Evolutionary conservation across 768 basidiomycete species (phyloP), one percentile per base, ranked within the genome.

Genomic region (Agaricus blazei): DNA sequence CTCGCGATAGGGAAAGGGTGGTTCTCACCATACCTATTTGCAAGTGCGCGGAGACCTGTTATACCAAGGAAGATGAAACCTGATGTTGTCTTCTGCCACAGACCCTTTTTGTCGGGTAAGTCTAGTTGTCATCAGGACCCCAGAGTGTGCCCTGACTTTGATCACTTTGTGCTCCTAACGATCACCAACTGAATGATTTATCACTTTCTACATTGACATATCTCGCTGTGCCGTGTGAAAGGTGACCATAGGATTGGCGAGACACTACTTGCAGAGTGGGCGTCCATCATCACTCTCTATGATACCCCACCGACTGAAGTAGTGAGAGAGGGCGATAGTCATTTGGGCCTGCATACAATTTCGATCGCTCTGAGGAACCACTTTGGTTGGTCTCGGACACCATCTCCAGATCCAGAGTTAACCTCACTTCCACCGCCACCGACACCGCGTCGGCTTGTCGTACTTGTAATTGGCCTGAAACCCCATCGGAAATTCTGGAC

Each of bases 1-100:
- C 68, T 86, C 43, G 75, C 82, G 2, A 69, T 82, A 3, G 79
- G 82, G 66, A 84, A 85, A 65, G 84, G 83, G 12, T 85, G 85
- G 84, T 85, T 85, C 67, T 81, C 77, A 11, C 83, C 83, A 0
- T 84, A 85, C 63, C 70, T 85, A 1, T 86, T 83, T 62, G 82
- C 83, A 4, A 84, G 81, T 54, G 75, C 73, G 2, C 75, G 80
- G 9, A 67, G 83, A 46, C 84, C 84, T 6, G 73, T 81, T 62
- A 85, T 84, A 52, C 83, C 80, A 1, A 73, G 84, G 40, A 73
- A 74, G 24, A 80, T 85, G 77, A 83, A 75, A 65, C 84, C 85
- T 27, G 85, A 87, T 65, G 69, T 86, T 8, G 67, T 84, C 9
- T 85, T 85, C 62, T 84, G 80, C 55, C 82, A 86, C 63, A 81